Evolutionary conservation across 2,329 filamentous ascomycete genomes (phyloP).

Genomic region (Aspergillus sp.): DNA sequence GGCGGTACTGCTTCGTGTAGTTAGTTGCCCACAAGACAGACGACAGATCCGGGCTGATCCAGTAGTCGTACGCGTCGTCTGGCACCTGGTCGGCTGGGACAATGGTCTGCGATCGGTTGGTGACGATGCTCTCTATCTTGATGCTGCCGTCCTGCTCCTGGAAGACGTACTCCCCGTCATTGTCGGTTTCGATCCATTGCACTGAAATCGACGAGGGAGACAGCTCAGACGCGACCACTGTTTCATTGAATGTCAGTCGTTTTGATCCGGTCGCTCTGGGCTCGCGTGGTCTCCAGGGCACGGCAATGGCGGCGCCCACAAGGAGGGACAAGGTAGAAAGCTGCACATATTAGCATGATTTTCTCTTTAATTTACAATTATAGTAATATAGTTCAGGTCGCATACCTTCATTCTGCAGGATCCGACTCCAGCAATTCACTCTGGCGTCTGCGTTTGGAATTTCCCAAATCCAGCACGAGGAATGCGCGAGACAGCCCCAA

Average conservation of each 20-base stretch:
- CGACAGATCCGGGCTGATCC: slow-evolving; percentile 60
- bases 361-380: neutral
- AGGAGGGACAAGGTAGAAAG: slow-evolving; percentile 8
- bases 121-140: slow-evolving; percentile 62
- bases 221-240: slow-evolving; percentile 50
- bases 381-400: too few species aligned
- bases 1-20: slow-evolving; percentile 66
- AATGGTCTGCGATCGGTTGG: slow-evolving; percentile 57
- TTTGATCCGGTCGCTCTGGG: slow-evolving; percentile 58
- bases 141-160: slow-evolving; percentile 53
- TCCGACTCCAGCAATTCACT: neutral
- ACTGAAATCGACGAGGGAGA: slow-evolving; percentile 50
- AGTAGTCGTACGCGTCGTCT: slow-evolving; percentile 56
- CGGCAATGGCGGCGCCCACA: slow-evolving; percentile 39
- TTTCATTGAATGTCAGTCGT: slow-evolving; percentile 62
- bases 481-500: neutral
- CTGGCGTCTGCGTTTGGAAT: neutral
- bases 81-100: slow-evolving; percentile 60
- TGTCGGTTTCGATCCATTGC: slow-evolving; percentile 58
- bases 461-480: neutral
- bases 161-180: slow-evolving; percentile 64
- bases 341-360: neutral
- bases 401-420: slow-evolving; percentile 15
- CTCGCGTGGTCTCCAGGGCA: slow-evolving; percentile 54
- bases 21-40: slow-evolving; percentile 64